Percentiles rank a stretch among this genome's conserved stretches.
phyloP scores from a whole-genome alignment of 1,139 yeast genomes.

The Kazachstania sp. region DNA sequence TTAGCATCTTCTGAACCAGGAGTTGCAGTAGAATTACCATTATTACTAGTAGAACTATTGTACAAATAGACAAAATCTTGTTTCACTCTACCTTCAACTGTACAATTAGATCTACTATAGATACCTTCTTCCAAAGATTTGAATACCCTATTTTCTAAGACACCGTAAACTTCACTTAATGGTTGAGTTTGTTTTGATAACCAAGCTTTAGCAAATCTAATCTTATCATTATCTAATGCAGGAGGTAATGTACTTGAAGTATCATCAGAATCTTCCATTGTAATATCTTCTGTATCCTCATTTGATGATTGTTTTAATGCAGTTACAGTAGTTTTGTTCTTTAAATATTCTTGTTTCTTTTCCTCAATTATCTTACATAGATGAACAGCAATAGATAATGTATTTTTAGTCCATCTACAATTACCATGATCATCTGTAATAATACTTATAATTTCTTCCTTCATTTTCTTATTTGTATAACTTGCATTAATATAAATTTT shows the following conservation, averaged over 20 bases:
- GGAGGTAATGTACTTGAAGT: slow-evolving; percentile 6
- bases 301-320: background rate
- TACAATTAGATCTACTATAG: slow-evolving; percentile 25
- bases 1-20: background rate
- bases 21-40: background rate
- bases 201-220: slow-evolving; percentile 73
- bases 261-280: background rate
- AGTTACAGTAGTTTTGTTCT: slow-evolving; percentile 1
- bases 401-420: slow-evolving; percentile 83
- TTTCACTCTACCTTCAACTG: slow-evolving; percentile 30
- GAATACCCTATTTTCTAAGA: slow-evolving; percentile 64
- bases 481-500: slow-evolving; percentile 24
- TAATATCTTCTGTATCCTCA: background rate
- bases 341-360: slow-evolving; percentile 19
- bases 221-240: slow-evolving; percentile 26
- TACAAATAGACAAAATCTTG: slow-evolving; percentile 30
- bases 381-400: slow-evolving; percentile 65
- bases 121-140: slow-evolving; percentile 31
- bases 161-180: slow-evolving; percentile 67
- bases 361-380: slow-evolving; percentile 41
- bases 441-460: slow-evolving; percentile 62
- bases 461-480: slow-evolving; percentile 32
- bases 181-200: slow-evolving; percentile 80
- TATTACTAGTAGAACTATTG: slow-evolving; percentile 9
- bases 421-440: slow-evolving; percentile 82